Percentiles rank a stretch among this genome's conserved stretches.
These are phyloP conservation scores for Alternaria atra DNA, from an alignment of 2,329 filamentous ascomycete species.

Conservation along the genomic window DNA sequence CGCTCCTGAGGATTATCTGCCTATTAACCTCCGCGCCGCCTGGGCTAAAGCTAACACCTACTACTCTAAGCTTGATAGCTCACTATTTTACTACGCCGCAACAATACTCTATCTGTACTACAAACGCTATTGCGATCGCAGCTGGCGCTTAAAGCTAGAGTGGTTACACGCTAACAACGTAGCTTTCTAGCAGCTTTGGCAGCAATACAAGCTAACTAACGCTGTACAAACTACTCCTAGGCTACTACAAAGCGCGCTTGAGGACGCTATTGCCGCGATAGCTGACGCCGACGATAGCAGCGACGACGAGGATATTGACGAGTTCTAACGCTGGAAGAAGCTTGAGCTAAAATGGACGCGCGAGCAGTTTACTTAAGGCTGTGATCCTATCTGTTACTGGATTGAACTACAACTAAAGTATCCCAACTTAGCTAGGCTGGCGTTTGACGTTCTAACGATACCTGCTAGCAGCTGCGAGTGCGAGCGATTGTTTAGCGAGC, in stretches of 20 bases:
- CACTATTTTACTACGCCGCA: no score
- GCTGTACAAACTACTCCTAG: constrained; percentile 1
- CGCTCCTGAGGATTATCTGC: no score
- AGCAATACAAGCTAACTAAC: constrained; percentile 1
- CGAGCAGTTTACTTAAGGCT: not conserved
- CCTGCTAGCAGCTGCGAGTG: constrained; percentile 4
- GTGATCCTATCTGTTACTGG: constrained; percentile 7
- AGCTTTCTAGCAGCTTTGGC: not conserved
- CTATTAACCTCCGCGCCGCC: no score
- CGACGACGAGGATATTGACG: constrained; percentile 6
- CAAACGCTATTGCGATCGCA: no score
- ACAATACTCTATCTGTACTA: no score
- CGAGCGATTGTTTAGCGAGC: constrained; percentile 1
- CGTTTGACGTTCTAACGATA: constrained; percentile 1
- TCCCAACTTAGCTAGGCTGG: not conserved
- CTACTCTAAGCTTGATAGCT: no score
- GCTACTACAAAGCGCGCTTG: constrained; percentile 2
- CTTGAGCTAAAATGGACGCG: constrained; percentile 10
- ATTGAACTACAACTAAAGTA: constrained; percentile 2
- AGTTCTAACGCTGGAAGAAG: constrained; percentile 9
- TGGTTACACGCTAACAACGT: not conserved
- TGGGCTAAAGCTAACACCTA: no score
- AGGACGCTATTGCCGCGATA: constrained; percentile 4
- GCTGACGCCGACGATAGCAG: constrained; percentile 9
- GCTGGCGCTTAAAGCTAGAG: no score